Percentiles rank a stretch among this genome's conserved stretches.
These are phyloP conservation scores for Diplodia intermedia DNA, from an alignment of 2,329 filamentous ascomycete genomes.

Conservation along the genomic window DNA sequence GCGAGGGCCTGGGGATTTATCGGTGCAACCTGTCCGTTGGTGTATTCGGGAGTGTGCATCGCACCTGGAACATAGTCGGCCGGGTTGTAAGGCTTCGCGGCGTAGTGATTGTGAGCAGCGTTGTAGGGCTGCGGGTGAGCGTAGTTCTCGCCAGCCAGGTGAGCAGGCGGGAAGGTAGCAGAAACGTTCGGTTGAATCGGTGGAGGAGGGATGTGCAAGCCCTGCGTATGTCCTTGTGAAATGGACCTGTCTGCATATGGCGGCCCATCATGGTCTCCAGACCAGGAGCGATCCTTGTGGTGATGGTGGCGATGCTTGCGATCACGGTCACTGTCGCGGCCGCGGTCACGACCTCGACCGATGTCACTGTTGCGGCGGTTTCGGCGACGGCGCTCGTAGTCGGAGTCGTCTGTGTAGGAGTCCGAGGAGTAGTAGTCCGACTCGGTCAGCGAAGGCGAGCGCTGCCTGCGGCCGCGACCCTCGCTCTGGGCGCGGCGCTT, in stretches of 20 bases:
- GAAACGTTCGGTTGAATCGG: constrained; percentile 37
- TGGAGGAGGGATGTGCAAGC: constrained; percentile 39
- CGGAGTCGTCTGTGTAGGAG: constrained; percentile 32
- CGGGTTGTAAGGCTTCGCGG: constrained; percentile 42
- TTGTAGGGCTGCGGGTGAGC: constrained; percentile 30
- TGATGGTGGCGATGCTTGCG: constrained; percentile 19
- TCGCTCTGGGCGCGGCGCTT: constrained; percentile 35
- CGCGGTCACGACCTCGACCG: constrained; percentile 10
- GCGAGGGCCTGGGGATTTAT: constrained; percentile 4
- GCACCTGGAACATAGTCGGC: constrained; percentile 37
- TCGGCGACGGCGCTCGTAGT: constrained; percentile 22
- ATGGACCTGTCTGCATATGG: constrained; percentile 1
- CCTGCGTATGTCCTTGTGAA: background rate
- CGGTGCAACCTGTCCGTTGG: constrained; percentile 6
- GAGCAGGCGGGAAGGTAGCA: constrained; percentile 43
- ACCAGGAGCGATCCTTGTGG: constrained; percentile 9
- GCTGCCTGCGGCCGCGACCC: constrained; percentile 20
- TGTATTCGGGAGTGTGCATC: background rate
- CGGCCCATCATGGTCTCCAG: background rate
- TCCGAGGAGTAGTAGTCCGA: constrained; percentile 33
- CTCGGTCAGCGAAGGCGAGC: constrained; percentile 17
- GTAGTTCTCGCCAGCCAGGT: constrained; percentile 42
- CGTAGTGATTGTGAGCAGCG: constrained; percentile 13
- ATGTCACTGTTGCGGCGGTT: constrained; percentile 13
- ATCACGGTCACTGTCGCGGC: constrained; percentile 19